Conservation (phyloP, 1,284 basidiomycete genomes). For the Papiliotrema nemorosa region DNA sequence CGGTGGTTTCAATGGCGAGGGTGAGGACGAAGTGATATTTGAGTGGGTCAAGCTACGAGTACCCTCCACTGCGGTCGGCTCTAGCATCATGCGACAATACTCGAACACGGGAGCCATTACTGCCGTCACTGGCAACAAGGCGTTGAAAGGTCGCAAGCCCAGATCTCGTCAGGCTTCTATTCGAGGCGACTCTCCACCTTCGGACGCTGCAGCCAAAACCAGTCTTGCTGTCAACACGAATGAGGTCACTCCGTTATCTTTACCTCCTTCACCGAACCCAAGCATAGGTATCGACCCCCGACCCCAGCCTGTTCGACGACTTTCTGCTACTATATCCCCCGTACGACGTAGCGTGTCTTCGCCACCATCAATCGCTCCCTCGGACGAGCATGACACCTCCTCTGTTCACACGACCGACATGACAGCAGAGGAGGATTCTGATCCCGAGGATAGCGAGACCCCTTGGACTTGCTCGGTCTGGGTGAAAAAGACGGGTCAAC, state of each 20-base stretch:
- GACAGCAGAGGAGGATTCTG: constrained; percentile 56
- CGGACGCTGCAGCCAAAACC: constrained; percentile 1
- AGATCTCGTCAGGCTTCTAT: constrained; percentile 6
- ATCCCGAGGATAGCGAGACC: constrained; percentile 92
- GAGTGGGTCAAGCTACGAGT: constrained; percentile 45
- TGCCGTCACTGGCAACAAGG: not conserved
- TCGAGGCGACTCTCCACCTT: not conserved
- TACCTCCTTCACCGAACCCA: constrained; percentile 13
- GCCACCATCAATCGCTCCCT: not conserved
- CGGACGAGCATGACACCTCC: not conserved
- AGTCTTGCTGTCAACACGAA: constrained; percentile 2
- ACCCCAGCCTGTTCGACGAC: constrained; percentile 21
- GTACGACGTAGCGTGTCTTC: not conserved
- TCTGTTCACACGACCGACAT: constrained; percentile 1
- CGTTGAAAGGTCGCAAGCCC: not conserved
- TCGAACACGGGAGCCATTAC: constrained; percentile 14
- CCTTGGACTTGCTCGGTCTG: constrained; percentile 77
- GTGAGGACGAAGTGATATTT: constrained; percentile 45
- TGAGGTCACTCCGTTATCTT: not conserved
- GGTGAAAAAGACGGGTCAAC: constrained; percentile 36
- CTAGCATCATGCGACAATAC: constrained; percentile 10
- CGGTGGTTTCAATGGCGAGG: constrained; percentile 16
- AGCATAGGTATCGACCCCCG: constrained; percentile 17
- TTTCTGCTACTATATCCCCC: constrained; percentile 13
- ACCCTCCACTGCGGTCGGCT: constrained; percentile 13